Evolutionary conservation across 495 filamentous ascomycete genomes (phyloP).

Genomic region (Aspergillus homomorphus): DNA sequence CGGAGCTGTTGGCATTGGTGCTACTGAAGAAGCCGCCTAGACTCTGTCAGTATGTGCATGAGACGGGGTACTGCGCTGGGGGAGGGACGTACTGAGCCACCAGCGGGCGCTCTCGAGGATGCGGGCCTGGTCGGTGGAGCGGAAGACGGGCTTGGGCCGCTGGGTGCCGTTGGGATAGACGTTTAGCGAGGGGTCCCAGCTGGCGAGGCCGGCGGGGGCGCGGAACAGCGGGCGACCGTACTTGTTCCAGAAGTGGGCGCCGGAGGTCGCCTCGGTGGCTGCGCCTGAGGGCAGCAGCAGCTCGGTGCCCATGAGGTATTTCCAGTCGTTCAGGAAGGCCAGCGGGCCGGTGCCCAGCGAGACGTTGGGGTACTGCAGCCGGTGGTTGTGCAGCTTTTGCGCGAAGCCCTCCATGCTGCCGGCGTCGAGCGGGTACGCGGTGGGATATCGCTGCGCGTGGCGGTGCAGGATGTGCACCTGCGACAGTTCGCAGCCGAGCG

Average conservation of each 20-base stretch:
- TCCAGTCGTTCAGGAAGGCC: slow-evolving; percentile 49
- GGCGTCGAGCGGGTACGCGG: slow-evolving; percentile 36
- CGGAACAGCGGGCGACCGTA: slow-evolving; percentile 52
- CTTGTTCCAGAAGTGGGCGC: slow-evolving; percentile 50
- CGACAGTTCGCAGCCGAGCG: slow-evolving; percentile 50
- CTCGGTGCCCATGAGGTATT: slow-evolving; percentile 43
- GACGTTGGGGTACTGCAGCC: slow-evolving; percentile 28
- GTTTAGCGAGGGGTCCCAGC: slow-evolving; percentile 43
- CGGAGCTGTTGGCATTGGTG: slow-evolving; percentile 34
- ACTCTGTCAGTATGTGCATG: slow-evolving; percentile 6
- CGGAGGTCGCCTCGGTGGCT: slow-evolving; percentile 47
- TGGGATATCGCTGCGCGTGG: slow-evolving; percentile 53
- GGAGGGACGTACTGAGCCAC: slow-evolving; percentile 34
- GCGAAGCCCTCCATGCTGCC: slow-evolving; percentile 44
- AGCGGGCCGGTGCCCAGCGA: slow-evolving; percentile 43
- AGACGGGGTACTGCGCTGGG: neutral
- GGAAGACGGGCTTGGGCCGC: slow-evolving; percentile 43
- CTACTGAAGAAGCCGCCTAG: slow-evolving; percentile 39
- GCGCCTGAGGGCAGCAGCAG: slow-evolving; percentile 48
- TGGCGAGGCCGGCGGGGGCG: slow-evolving; percentile 35
- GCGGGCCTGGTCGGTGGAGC: slow-evolving; percentile 48
- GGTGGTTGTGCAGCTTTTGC: slow-evolving; percentile 45
- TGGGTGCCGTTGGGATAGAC: slow-evolving; percentile 44
- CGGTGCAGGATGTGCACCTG: slow-evolving; percentile 51
- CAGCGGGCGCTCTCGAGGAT: slow-evolving; percentile 48